Evolutionary conservation across 306 rosid species (phyloP), one percentile per base, ranked within the genome.

Genomic region (cucumber (Cucumis sativus)): DNA sequence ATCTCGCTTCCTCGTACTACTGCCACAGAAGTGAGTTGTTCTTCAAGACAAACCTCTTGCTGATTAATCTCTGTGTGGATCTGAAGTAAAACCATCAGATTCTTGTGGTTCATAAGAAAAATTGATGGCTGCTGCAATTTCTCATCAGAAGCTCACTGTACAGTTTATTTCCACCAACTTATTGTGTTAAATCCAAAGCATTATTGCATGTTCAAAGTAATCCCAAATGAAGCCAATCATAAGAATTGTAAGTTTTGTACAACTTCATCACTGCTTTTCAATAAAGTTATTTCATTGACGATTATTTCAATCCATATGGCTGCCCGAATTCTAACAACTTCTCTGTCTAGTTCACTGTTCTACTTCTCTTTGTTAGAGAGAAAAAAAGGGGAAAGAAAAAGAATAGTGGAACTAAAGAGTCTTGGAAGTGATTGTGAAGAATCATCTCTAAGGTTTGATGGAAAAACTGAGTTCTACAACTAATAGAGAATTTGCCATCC

Each of bases 151-250:
- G 61, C 20, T 30, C 30, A 45, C 37, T 43, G 75, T 69, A 43
- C 57, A 69, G 75, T 69, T 69, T 49, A 52, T 52, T 51, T 51
- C 77, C 21, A 21, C 16, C 43, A 51, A 72, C 60, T 51, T 72
- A 17, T 72, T 72, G 76, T 39, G n/a, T 51, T 71, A 43, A 71
- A 71, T 51, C 37, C 60, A 71, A 47, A 51, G 43, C 61, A 71
- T 49, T 25, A 17, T 47, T 49, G 43, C 21, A 51, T 35, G 41
- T 16, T 72, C 61, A 30, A 8, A 72, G 59, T 23, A 23, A 45
- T 47, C 30, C 15, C 15, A 70, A 70, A 41, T 70, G 51, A 70
- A 70, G 59, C 21, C 77, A 72, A 25, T 72, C 17, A 16, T 51
- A 28, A 8, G 60, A 25, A 25, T 51, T 72, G 8, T 51, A 28